phyloP scores from a whole-genome alignment of 495 filamentous ascomycete genomes.

The Evansstolkia leycettana region DNA sequence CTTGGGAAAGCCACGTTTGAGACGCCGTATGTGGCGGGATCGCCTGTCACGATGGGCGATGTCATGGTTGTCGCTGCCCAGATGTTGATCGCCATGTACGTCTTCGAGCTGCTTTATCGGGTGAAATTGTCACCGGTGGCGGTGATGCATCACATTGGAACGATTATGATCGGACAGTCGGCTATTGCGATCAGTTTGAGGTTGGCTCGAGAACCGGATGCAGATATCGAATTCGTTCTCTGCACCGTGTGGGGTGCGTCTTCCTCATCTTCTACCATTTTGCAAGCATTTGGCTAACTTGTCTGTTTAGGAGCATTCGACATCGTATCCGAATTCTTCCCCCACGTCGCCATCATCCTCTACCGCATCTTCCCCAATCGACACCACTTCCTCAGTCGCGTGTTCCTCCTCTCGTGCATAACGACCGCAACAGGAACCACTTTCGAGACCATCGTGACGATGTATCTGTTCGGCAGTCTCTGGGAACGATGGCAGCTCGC shows the following conservation, averaged over 20 bases:
- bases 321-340: slow-evolving; percentile 36
- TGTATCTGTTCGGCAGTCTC: slow-evolving; percentile 35
- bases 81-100: slow-evolving; percentile 35
- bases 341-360: slow-evolving; percentile 36
- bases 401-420: slow-evolving; percentile 26
- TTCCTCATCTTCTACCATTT: no score
- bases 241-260: slow-evolving; percentile 36
- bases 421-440: slow-evolving; percentile 30
- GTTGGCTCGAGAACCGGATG: no score
- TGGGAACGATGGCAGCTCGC: slow-evolving; percentile 34
- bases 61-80: slow-evolving; percentile 29
- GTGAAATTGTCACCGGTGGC: slow-evolving; percentile 29
- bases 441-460: slow-evolving; percentile 32
- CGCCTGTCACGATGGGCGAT: slow-evolving; percentile 28
- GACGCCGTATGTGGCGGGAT: slow-evolving; percentile 16
- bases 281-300: no score
- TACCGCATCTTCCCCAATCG: slow-evolving; percentile 29
- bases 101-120: slow-evolving; percentile 36
- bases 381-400: slow-evolving; percentile 27
- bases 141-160: slow-evolving; percentile 32
- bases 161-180: slow-evolving; percentile 35
- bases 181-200: no score
- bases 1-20: slow-evolving; percentile 22
- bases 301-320: slow-evolving; percentile 30
- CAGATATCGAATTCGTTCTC: no score